Evolutionary conservation across 2,329 filamentous ascomycete species (phyloP), one percentile per base, ranked within the genome.

Genomic region (Metarhizium sp.): DNA sequence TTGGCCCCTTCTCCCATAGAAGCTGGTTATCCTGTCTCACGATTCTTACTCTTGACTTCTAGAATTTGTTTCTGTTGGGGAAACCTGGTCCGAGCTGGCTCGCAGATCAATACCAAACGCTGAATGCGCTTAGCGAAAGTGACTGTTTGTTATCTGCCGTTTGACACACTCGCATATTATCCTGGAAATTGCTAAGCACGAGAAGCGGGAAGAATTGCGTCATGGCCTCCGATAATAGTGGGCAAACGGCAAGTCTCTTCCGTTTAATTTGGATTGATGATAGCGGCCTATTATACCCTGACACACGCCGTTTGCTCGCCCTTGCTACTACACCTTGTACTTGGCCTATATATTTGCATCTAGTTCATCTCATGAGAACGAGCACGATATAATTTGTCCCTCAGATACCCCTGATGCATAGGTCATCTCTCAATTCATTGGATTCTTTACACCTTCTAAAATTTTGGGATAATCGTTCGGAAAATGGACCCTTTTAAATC

Each of bases 1-100:
- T 18, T 73, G 70, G 71, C 69, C 69, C 14, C 66, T 72, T 51
- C 57, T 73, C 3, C 70, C 66, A 29, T 67, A 58, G 38, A 16
- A 3, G 2, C 32, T 34, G 3, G 1, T 4, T 11, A 11, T 34
- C 32, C 32, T 34, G 7, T 7, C 32, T 34, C 7, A 8, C 32
- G 32, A 11, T 34, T 34, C 32, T 34, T 7, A 7, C 7, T 34
- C 32, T 34, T 1, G 32, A 11, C 32, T 34, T 34, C 10, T 34
- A 7, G 10, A 11, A 34, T 11, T 2, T 34, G 6, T 7, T 11
- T 11, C 11, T 3, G 32, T 34, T 11, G 7, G 32, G 6, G 32
- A 4, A 25, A 34, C 32, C 10, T 7, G 32, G 32, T 11, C 32
- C 0, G 6, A 34, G 32, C 32, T 11, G 32, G 32, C 32, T 34